Evolutionary conservation across 108 stramenopile species (phyloP).

Genomic region (Ochromonas danica): DNA sequence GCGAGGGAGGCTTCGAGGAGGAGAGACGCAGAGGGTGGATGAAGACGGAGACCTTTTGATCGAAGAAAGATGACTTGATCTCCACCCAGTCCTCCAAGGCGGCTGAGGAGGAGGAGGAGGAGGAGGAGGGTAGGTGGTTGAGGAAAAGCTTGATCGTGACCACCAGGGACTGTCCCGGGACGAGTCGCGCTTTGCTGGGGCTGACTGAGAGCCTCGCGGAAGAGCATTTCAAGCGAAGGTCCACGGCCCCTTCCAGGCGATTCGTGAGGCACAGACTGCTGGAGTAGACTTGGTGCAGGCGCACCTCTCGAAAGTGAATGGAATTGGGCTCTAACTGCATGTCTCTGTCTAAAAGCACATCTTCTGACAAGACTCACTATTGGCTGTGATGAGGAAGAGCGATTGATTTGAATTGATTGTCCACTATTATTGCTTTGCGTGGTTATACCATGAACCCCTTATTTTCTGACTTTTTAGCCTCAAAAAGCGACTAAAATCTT

Average conservation of each 20-base stretch:
- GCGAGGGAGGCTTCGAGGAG: not conserved
- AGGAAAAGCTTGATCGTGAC: not conserved
- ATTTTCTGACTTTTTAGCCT: too few species aligned
- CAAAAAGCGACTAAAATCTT: too few species aligned
- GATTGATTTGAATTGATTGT: too few species aligned
- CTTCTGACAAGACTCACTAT: too few species aligned
- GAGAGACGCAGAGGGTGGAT: too few species aligned
- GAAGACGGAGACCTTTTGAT: slow-evolving; percentile 25
- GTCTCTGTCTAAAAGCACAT: too few species aligned
- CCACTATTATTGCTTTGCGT: too few species aligned
- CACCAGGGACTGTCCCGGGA: not conserved
- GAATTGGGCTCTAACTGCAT: slow-evolving; percentile 25
- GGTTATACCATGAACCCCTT: too few species aligned
- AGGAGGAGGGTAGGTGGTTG: not conserved
- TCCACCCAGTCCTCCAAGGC: too few species aligned
- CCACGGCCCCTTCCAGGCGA: not conserved
- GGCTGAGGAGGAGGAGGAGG: too few species aligned
- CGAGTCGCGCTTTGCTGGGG: not conserved
- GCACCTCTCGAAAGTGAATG: slow-evolving; percentile 1
- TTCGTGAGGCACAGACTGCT: slow-evolving; percentile 35
- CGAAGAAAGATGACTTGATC: slow-evolving; percentile 24
- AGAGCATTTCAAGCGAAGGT: not conserved
- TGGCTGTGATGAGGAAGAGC: too few species aligned
- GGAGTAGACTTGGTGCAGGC: slow-evolving; percentile 7
- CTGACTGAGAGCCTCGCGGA: not conserved